Evolutionary conservation across 2,329 filamentous ascomycete genomes (phyloP), one percentile per base, ranked within the genome.

Genomic region (Colletotrichum kahawae): DNA sequence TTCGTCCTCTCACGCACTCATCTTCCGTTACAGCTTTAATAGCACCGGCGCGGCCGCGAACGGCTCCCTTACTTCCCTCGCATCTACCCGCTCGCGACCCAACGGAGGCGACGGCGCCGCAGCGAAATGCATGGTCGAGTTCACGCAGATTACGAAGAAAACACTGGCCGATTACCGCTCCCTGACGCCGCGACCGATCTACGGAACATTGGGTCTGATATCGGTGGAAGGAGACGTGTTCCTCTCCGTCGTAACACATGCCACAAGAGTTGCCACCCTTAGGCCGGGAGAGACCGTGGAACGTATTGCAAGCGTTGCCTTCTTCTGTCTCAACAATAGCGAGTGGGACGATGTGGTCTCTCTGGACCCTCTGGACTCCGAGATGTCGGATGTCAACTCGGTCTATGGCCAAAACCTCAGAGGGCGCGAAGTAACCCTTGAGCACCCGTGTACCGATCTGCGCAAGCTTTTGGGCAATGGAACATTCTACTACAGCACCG

Each of bases 401-500:
- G 81, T 85, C 7, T 90, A 91, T 77, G 86, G 86, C 33, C 88
- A 89, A 77, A 85, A 83, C 56, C 83, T 92, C 16, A 92, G 93
- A 72, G 90, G 93, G 72, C 90, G 91, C 79, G 95, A 98, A 57
- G 87, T 91, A 56, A 85, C 92, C 31, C 84, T 95, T 34, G 95
- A 98, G 81, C 95, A 98, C 83, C 97, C 97, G 8, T 98, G 96
- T 83, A 88, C 95, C 79, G 95, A 97, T 60, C 85, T 99, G 75
- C 96, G 96, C 84, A 98, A 98, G 88, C 90, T 99, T 48, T 88
- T 99, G 71, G 94, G 95, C 81, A 96, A 97, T 83, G 96, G 96
- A 31, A 98, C 94, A 34, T 99, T 99, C 82, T 99, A 98, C 83
- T 99, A 98, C 86, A 98, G 95, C 82, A 95, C 95, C n/a, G 95